Conservation (phyloP, 805 yeast genomes). For the Cyberlindnera samutprakarnensis region DNA sequence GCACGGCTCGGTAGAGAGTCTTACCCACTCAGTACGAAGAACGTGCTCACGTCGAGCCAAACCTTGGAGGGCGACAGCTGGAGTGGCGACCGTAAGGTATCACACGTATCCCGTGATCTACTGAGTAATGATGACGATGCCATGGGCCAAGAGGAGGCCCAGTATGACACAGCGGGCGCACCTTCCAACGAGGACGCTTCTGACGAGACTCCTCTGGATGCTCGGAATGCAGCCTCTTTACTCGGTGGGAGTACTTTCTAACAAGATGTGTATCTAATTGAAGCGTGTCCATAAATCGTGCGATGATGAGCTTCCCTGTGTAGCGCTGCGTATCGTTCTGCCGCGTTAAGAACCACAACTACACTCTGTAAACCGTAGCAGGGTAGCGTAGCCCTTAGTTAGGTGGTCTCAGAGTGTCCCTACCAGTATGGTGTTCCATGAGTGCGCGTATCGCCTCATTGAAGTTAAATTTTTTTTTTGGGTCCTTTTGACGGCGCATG, state of each 20-base stretch:
- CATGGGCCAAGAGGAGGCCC: conserved; percentile 4
- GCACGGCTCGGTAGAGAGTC: conserved; percentile 75
- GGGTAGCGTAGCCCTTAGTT: too few species aligned
- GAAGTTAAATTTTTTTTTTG: too few species aligned
- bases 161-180: conserved; percentile 15
- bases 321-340: too few species aligned
- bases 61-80: conserved; percentile 46
- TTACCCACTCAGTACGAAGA: conserved; percentile 30
- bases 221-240: conserved; percentile 75
- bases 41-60: conserved; percentile 30
- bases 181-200: too few species aligned
- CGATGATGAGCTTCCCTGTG: too few species aligned
- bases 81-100: conserved; percentile 43
- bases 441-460: too few species aligned
- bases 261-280: too few species aligned
- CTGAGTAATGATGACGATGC: conserved; percentile 9
- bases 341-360: too few species aligned
- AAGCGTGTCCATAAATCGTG: conserved; percentile 2
- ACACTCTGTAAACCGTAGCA: too few species aligned
- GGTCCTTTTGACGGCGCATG: too few species aligned
- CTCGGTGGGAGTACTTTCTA: conserved; percentile 73
- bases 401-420: too few species aligned
- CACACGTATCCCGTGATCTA: conserved; percentile 24
- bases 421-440: too few species aligned
- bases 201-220: conserved; percentile 49